Conservation (phyloP, 768 basidiomycete genomes). For the Chiua virens region DNA sequence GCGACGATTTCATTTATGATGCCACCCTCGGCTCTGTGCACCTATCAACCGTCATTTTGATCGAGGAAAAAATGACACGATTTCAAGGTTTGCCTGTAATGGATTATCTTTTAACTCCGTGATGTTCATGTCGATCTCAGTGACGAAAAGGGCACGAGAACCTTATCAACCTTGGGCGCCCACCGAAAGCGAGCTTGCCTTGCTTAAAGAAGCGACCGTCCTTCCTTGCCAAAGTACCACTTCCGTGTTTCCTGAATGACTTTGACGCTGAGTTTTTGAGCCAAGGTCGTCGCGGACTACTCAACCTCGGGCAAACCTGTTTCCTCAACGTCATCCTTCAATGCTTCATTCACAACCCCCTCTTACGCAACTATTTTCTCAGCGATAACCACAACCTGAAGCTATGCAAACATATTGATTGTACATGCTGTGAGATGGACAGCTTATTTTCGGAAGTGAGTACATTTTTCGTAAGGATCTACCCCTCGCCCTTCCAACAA, state of each 20-base stretch:
- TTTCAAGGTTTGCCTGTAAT: conserved; percentile 41
- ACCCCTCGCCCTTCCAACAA: neutral
- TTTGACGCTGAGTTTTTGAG: neutral
- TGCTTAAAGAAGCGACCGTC: conserved; percentile 48
- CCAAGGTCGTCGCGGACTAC: conserved; percentile 75
- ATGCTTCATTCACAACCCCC: conserved; percentile 84
- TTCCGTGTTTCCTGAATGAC: too few species aligned
- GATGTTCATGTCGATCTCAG: conserved; percentile 18
- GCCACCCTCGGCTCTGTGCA: conserved; percentile 47
- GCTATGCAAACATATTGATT: conserved; percentile 68
- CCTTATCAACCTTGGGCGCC: conserved; percentile 53
- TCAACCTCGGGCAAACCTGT: conserved; percentile 92
- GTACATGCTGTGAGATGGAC: conserved; percentile 95
- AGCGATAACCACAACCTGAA: conserved; percentile 83
- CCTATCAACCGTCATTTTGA: conserved; percentile 42
- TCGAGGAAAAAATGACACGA: conserved; percentile 62
- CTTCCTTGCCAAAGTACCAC: conserved; percentile 73
- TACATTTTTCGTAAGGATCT: neutral
- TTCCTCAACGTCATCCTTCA: conserved; percentile 93
- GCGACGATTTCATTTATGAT: conserved; percentile 75
- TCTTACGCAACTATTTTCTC: conserved; percentile 86
- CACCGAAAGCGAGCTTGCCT: conserved; percentile 37
- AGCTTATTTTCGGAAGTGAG: conserved; percentile 72
- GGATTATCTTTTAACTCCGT: neutral
- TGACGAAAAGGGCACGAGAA: conserved; percentile 42